These are phyloP conservation scores for Arthrinium phaeospermum DNA, from an alignment of 2,329 filamentous ascomycete genomes.

Conservation along the genomic window DNA sequence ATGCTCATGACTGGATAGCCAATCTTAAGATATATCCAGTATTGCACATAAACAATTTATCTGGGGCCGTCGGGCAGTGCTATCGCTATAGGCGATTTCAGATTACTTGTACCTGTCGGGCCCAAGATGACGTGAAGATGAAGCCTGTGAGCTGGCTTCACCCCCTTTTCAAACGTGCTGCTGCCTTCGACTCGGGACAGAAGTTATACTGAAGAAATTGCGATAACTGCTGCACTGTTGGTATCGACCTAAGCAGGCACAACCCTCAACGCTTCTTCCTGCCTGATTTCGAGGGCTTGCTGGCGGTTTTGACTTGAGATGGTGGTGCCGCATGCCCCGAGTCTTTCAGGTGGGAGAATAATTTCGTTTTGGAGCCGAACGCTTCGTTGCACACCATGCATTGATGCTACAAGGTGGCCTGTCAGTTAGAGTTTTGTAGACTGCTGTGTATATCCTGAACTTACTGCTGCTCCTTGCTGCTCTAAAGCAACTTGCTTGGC, in stretches of 20 bases:
- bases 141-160: background rate
- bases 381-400: conserved; percentile 52
- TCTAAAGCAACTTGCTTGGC: conserved; percentile 45
- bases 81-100: background rate
- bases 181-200: background rate
- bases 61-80: background rate
- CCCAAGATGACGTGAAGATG: background rate
- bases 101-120: background rate
- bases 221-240: background rate
- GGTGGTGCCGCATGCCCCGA: conserved; percentile 66
- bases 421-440: background rate
- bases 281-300: conserved; percentile 36
- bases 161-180: background rate
- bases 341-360: conserved; percentile 76
- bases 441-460: conserved; percentile 26
- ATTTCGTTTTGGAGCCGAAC: conserved; percentile 68
- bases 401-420: conserved; percentile 39
- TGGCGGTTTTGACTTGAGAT: conserved; percentile 21
- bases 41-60: background rate
- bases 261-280: conserved; percentile 44
- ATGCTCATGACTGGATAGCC: conserved; percentile 29
- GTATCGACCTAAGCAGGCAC: background rate
- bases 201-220: background rate
- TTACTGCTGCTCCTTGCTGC: conserved; percentile 42
- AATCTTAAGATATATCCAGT: conserved; percentile 19